Conservation (phyloP, 2,329 filamentous ascomycete genomes). For the Neocatenulostroma microsporum region DNA sequence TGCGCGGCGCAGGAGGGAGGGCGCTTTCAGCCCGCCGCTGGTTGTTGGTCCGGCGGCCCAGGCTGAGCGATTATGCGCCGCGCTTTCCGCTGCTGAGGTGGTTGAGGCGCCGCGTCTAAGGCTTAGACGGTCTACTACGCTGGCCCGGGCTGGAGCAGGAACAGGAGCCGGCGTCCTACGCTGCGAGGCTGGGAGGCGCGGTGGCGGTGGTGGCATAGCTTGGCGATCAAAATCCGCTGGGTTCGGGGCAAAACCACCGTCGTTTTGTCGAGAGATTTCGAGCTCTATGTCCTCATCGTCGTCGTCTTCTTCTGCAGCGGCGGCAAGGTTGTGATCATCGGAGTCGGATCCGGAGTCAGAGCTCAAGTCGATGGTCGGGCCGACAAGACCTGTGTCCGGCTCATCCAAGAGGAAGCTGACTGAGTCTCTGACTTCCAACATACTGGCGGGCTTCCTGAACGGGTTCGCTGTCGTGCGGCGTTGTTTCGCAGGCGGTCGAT, state of each 20-base stretch:
- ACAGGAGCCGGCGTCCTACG: constrained; percentile 29
- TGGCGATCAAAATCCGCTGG: constrained; percentile 12
- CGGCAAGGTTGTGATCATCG: constrained; percentile 38
- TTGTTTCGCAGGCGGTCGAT: constrained; percentile 33
- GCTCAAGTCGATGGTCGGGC: constrained; percentile 43
- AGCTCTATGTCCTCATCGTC: constrained; percentile 47
- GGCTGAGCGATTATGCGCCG: constrained; percentile 19
- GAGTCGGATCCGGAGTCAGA: constrained; percentile 36
- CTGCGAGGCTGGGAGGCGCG: constrained; percentile 34
- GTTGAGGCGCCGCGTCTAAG: constrained; percentile 43
- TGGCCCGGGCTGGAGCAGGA: constrained; percentile 14
- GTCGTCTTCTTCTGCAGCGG: constrained; percentile 42
- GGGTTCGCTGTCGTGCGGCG: constrained; percentile 31
- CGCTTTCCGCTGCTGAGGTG: constrained; percentile 13
- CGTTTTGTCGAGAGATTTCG: constrained; percentile 23
- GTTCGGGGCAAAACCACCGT: constrained; percentile 26
- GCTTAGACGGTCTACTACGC: constrained; percentile 65
- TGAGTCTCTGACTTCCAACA: constrained; percentile 75
- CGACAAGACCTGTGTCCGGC: constrained; percentile 27
- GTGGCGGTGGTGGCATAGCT: constrained; percentile 23
- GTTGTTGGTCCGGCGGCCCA: constrained; percentile 35
- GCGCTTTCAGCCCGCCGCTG: constrained; percentile 54
- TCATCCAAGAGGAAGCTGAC: constrained; percentile 75
- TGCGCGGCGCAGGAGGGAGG: constrained; percentile 62
- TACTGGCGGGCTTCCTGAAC: constrained; percentile 57